Evolutionary conservation across 2,329 filamentous ascomycete genomes (phyloP).

Genomic region (Calonectria multiphialidica): DNA sequence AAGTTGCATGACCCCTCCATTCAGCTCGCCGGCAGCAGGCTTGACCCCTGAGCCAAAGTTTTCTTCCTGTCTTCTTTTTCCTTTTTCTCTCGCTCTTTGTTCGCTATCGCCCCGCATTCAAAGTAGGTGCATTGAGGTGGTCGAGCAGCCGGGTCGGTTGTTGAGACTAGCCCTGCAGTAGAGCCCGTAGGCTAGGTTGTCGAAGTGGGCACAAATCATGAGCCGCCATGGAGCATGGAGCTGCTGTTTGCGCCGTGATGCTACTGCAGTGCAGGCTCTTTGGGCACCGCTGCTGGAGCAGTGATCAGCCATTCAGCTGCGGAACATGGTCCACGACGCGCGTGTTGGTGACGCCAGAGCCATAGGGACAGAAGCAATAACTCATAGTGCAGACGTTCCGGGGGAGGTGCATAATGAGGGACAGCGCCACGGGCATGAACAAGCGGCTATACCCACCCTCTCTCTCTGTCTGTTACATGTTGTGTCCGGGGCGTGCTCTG

Average conservation of each 20-base stretch:
- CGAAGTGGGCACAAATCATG: slow-evolving; percentile 16
- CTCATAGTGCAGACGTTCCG: background rate
- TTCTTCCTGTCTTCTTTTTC: slow-evolving; percentile 6
- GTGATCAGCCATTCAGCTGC: slow-evolving; percentile 34
- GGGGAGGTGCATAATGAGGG: slow-evolving; percentile 9
- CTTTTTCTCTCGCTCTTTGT: background rate
- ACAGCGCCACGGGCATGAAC: slow-evolving; percentile 1
- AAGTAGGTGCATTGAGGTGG: slow-evolving; percentile 10
- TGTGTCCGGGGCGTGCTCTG: background rate
- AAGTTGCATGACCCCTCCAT: slow-evolving; percentile 12
- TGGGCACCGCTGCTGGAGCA: slow-evolving; percentile 34
- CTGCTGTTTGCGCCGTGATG: background rate
- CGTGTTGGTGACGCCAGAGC: slow-evolving; percentile 33
- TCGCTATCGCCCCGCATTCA: slow-evolving; percentile 20
- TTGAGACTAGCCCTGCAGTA: slow-evolving; percentile 24
- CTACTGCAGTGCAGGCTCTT: slow-evolving; percentile 17
- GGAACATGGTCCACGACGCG: slow-evolving; percentile 39
- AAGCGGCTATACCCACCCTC: slow-evolving; percentile 20
- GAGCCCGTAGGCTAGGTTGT: slow-evolving; percentile 17
- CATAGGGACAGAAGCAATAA: slow-evolving; percentile 2
- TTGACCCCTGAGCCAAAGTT: slow-evolving; percentile 16
- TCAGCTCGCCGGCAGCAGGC: slow-evolving; percentile 5
- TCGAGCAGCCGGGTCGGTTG: background rate
- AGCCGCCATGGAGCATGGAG: slow-evolving; percentile 2
- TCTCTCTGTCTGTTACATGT: background rate